These are phyloP conservation scores for Penicillium sp. DNA, from an alignment of 2,329 filamentous ascomycete species.

Conservation along the genomic window DNA sequence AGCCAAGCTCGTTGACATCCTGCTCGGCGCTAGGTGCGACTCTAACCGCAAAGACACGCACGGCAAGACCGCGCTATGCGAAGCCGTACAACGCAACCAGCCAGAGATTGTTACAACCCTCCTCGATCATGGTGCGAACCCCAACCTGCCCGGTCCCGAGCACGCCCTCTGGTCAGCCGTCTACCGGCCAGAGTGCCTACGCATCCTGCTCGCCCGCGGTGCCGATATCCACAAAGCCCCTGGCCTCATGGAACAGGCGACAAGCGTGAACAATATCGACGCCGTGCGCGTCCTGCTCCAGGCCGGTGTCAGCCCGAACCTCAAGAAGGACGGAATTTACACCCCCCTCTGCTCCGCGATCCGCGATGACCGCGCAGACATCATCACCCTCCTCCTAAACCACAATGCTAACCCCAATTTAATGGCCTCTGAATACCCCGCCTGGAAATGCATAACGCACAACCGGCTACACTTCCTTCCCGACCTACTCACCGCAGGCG, in stretches of 20 bases:
- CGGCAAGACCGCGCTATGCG: slow-evolving; percentile 68
- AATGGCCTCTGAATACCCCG: slow-evolving; percentile 66
- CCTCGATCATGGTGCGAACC: slow-evolving; percentile 65
- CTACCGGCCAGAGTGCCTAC: slow-evolving; percentile 63
- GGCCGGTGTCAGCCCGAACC: slow-evolving; percentile 64
- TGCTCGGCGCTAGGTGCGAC: slow-evolving; percentile 65
- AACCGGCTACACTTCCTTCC: slow-evolving; percentile 66
- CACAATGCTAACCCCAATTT: slow-evolving; percentile 59
- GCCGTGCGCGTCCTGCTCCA: slow-evolving; percentile 63
- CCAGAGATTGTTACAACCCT: slow-evolving; percentile 61
- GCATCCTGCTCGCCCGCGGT: slow-evolving; percentile 63
- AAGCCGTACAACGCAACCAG: slow-evolving; percentile 62
- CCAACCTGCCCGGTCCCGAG: slow-evolving; percentile 71
- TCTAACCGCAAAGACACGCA: slow-evolving; percentile 64
- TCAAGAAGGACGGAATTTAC: slow-evolving; percentile 69
- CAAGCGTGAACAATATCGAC: slow-evolving; percentile 67
- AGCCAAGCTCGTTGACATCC: slow-evolving; percentile 60
- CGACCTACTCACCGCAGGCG: slow-evolving; percentile 64
- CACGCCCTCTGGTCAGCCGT: slow-evolving; percentile 71
- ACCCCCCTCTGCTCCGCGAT: slow-evolving; percentile 72
- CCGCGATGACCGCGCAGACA: slow-evolving; percentile 67
- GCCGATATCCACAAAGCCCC: slow-evolving; percentile 65
- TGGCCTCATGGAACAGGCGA: slow-evolving; percentile 68
- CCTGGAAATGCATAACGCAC: slow-evolving; percentile 72
- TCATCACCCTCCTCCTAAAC: slow-evolving; percentile 63